A percentile compares a stretch with the other conserved stretches of the same genome.
Conservation (phyloP, 441 rosid genomes). For the Croton laevigatus region DNA sequence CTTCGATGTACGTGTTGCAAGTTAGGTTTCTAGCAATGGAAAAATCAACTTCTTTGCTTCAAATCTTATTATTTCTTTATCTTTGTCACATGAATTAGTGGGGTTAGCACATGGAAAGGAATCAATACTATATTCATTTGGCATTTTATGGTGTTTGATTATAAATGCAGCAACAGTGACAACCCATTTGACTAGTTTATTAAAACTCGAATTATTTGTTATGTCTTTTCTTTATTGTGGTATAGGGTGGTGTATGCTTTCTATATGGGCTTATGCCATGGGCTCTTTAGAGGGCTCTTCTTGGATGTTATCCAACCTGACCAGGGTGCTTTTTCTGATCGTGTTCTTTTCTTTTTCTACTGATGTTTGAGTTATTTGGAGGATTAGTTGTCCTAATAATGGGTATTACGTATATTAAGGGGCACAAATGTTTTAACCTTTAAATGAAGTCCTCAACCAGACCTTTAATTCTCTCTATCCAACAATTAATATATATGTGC, state of each 20-base stretch:
- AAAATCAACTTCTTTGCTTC: background rate
- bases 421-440: background rate
- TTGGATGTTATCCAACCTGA: too few relatives aligned
- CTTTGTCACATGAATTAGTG: background rate
- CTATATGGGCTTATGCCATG: too few relatives aligned
- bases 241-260: background rate
- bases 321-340: too few relatives aligned
- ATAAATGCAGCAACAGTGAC: too few relatives aligned
- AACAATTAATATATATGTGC: background rate
- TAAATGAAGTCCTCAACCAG: too few relatives aligned
- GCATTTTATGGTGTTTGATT: background rate
- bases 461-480: background rate
- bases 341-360: too few relatives aligned
- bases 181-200: background rate
- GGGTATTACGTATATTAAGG: background rate
- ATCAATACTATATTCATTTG: background rate
- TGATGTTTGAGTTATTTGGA: too few relatives aligned
- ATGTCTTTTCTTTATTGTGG: background rate
- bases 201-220: background rate
- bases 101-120: background rate
- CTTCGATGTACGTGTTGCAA: constrained; percentile 2
- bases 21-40: background rate
- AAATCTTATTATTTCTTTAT: background rate
- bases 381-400: too few relatives aligned
- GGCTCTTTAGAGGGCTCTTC: too few relatives aligned